These are phyloP conservation scores for Colletotrichum paranaense DNA, from an alignment of 2,329 filamentous ascomycete species.

Conservation along the genomic window DNA sequence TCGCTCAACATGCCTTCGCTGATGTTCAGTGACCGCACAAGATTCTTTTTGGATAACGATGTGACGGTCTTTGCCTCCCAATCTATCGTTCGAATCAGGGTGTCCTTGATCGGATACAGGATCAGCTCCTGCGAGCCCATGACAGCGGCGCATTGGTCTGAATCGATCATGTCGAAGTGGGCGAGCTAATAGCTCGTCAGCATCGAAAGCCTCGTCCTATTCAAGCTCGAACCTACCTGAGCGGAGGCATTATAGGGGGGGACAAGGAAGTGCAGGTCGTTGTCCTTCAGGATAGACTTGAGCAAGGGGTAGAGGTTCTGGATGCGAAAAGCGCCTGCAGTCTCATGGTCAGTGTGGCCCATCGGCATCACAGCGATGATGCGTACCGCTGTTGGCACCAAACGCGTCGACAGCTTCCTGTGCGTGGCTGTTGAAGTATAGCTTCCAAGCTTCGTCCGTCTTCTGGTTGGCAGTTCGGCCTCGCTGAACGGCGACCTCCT, in stretches of 20 bases:
- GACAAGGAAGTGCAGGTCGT: constrained; percentile 80
- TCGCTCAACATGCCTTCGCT: constrained; percentile 83
- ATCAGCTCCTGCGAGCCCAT: constrained; percentile 88
- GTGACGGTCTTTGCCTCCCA: constrained; percentile 75
- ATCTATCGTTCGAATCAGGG: constrained; percentile 75
- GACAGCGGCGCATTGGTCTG: constrained; percentile 78
- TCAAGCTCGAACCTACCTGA: constrained; percentile 68
- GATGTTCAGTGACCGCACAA: constrained; percentile 76
- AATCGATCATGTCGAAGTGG: constrained; percentile 77
- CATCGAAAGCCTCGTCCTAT: constrained; percentile 32
- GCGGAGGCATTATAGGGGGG: constrained; percentile 90
- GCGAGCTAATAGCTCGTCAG: constrained; percentile 69
- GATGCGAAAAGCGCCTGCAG: constrained; percentile 74
- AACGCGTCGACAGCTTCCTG: constrained; percentile 88
- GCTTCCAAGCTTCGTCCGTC: constrained; percentile 84
- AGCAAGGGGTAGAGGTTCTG: constrained; percentile 82
- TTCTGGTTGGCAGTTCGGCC: constrained; percentile 74
- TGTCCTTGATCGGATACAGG: constrained; percentile 84
- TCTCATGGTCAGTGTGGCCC: constrained; percentile 15
- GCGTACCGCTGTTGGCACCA: constrained; percentile 77
- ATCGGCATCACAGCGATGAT: constrained; percentile 28
- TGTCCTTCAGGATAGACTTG: constrained; percentile 77
- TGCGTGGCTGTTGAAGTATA: constrained; percentile 86
- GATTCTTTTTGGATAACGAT: constrained; percentile 72
- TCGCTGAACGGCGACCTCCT: constrained; percentile 74